Evolutionary conservation across 495 filamentous ascomycete genomes (phyloP), one percentile per base, ranked within the genome.

Genomic region (Daldinia decipiens): DNA sequence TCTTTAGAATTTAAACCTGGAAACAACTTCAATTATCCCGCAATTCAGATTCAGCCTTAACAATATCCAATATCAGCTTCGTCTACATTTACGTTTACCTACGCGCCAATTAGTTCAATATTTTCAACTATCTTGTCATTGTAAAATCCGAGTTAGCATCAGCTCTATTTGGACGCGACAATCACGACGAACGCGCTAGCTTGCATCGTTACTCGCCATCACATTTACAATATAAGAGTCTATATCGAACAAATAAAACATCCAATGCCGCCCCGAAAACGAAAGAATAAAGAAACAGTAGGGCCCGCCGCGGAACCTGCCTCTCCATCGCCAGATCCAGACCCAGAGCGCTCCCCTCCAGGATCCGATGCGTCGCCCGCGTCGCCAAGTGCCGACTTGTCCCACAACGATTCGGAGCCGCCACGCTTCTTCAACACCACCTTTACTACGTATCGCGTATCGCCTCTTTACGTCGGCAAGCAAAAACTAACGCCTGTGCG

Each of bases 371-470:
- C 58, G 1, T 40, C 31, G 4, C 67, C 66, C 5, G 57, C 19
- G n/a, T 47, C 43, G 21, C 43, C 9, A 47, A 47, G 38, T 27
- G 45, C 57, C 62, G 27, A 59, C 58, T 45, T 34, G 13, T 52
- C 50, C 17, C 62, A 39, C 38, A 50, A 63, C 19, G 62, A 61
- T 11, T n/a, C 32, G 27, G 73, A 71, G 31, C 43, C 59, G 15
- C 65, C 75, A 26, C 75, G 74, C 13, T 85, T 85, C 71, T 83
- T 82, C 76, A 82, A 81, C 72, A 84, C 82, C 0, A 84, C 80
- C 27, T 84, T 85, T 61, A 82, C 82, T 1, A 77, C 79, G 21
- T 80, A 83, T 65, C 82, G 83, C 43, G 77, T 80, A 7, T 84
- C 82, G 0, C 82, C 82, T 0, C 74, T 85, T 0, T 77, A 81